Conservation (phyloP, 495 filamentous ascomycete genomes). For the Neurospora terricola region DNA sequence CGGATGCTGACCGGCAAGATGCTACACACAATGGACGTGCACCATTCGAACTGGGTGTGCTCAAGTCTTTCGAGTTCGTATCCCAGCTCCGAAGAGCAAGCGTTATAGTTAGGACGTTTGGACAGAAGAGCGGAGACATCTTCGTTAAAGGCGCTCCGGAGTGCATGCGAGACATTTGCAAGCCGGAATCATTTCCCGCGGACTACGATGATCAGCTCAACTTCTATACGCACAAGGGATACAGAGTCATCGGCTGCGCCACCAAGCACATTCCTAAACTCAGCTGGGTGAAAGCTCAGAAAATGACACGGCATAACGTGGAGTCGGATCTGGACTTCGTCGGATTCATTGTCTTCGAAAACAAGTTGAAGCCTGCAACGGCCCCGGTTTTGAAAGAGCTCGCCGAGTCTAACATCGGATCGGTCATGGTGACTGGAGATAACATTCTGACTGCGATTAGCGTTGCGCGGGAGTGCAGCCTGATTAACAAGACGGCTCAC, state of each 20-base stretch:
- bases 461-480: constrained; percentile 83
- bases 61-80: constrained; percentile 92
- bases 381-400: constrained; percentile 71
- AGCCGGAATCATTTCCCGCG: constrained; percentile 69
- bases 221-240: constrained; percentile 91
- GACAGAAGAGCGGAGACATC: constrained; percentile 64
- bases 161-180: constrained; percentile 88
- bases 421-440: constrained; percentile 96
- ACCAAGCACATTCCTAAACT: constrained; percentile 77
- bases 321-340: constrained; percentile 77
- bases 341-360: constrained; percentile 98
- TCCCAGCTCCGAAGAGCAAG: constrained; percentile 90
- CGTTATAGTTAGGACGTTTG: constrained; percentile 81
- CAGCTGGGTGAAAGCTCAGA: constrained; percentile 88
- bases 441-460: constrained; percentile 97
- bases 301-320: constrained; percentile 76
- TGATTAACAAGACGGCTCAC: constrained; percentile 69
- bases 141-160: constrained; percentile 98
- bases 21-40: constrained; percentile 8
- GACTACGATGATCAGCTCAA: constrained; percentile 83
- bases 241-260: constrained; percentile 94
- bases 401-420: constrained; percentile 73
- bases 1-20: neutral
- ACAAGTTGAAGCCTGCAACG: constrained; percentile 87
- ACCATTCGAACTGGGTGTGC: constrained; percentile 68